Evolutionary conservation across 345 rosid genomes (phyloP).

Genomic region (Mercurialis annua): DNA sequence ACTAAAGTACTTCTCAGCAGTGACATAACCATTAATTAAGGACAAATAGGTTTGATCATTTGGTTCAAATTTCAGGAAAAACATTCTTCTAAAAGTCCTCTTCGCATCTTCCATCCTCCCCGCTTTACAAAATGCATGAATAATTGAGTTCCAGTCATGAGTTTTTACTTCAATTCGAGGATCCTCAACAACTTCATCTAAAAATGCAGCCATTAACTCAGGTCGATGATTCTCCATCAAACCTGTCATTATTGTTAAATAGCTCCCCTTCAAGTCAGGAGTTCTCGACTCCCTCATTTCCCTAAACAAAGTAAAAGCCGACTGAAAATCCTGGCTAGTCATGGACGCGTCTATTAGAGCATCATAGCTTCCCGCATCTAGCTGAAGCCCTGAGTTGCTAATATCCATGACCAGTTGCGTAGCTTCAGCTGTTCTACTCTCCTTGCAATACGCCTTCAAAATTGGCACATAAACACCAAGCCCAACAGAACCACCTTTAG

Average conservation of each 20-base stretch:
- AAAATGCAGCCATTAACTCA: constrained; percentile 53
- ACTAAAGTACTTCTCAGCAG: constrained; percentile 69
- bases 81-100: constrained; percentile 90
- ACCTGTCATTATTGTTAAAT: constrained; percentile 84
- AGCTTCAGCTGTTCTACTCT: constrained; percentile 82
- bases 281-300: constrained; percentile 79
- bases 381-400: constrained; percentile 60
- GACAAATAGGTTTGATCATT: constrained; percentile 88
- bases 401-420: constrained; percentile 84
- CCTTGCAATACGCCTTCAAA: constrained; percentile 77
- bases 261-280: constrained; percentile 64
- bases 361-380: constrained; percentile 59
- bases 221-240: constrained; percentile 34
- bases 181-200: constrained; percentile 90
- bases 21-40: constrained; percentile 71
- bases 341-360: constrained; percentile 81
- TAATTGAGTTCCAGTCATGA: constrained; percentile 96
- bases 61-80: constrained; percentile 68
- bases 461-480: constrained; percentile 83
- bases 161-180: constrained; percentile 83
- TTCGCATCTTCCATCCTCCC: constrained; percentile 80
- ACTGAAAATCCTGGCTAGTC: constrained; percentile 85
- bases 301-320: constrained; percentile 83
- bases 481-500: constrained; percentile 58
- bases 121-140: constrained; percentile 91